Base-by-base conservation (phyloP, 768 basidiomycete species). In the Leucosporidium creatinivorum region DNA sequence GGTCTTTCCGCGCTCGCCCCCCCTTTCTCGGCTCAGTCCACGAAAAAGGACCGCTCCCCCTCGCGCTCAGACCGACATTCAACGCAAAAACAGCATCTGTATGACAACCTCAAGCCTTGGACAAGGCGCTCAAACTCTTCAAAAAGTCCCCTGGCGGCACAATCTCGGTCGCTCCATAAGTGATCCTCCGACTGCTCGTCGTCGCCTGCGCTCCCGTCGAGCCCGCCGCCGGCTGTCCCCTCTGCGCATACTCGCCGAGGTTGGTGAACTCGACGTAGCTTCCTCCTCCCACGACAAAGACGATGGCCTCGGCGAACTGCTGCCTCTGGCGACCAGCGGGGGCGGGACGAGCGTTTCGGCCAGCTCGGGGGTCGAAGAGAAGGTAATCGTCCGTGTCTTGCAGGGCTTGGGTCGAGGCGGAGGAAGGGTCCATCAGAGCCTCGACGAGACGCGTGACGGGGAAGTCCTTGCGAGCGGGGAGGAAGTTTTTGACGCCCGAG, bases 251-350 rank as follows among this genome's bases (percentile, higher is more conserved):
- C 78, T 98, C 94, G 77, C 89, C 86, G 67, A 99, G 79, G 77
- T 98, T 98, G 7, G 93, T 92, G 73, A 93, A 97, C 79, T 99
- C 96, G 61, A 98, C 92, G 75, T 97, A 94, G 21, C 93, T 89
- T 6, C 93, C 96, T 1, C 96, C 96, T 12, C 96, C 96, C 4
- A 99, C 93, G 36, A 97, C 81, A 73, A 99, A 99, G 4, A 99
- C 88, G 75, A 90, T 85, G 19, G 89, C 87, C 69, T 98, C 94
- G 4, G 83, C 80, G 77, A 93, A 97, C 21, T 88, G 76, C 69
- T 78, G 77, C 33, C 76, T 70, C 21, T 68, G 63, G 57, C 77
- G 73, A 0, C 86, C 68, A 6, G 77, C 76, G 4, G 73, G 74
- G 65, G 83, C 73, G 66, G 79, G 62, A 78, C 80, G 58, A 76